Evolutionary conservation across 1,284 basidiomycete genomes (phyloP).

Genomic region (Thelephora terrestris): DNA sequence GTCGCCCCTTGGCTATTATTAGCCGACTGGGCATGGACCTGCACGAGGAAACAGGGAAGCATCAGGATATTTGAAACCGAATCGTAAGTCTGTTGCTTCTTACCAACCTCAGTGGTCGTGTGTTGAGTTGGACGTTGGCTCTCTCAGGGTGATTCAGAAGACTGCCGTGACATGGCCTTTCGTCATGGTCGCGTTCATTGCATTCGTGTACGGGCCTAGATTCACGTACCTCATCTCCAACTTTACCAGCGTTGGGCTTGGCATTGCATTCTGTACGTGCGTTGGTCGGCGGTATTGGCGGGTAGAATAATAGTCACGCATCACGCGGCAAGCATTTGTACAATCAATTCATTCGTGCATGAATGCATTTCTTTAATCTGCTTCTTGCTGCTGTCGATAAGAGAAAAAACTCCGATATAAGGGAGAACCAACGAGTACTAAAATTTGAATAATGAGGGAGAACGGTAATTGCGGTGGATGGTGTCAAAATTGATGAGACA

Average conservation of each 20-base stretch:
- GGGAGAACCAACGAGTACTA: too few species aligned
- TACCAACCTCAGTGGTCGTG: background rate
- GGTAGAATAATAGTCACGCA: background rate
- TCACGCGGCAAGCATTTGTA: background rate
- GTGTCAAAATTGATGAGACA: background rate
- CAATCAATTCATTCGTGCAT: too few species aligned
- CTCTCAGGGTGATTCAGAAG: background rate
- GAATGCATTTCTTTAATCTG: too few species aligned
- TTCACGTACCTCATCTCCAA: background rate
- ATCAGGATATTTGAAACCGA: background rate
- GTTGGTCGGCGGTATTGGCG: background rate
- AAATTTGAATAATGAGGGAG: background rate
- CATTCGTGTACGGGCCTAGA: background rate
- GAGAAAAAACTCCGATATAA: too few species aligned
- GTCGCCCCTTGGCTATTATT: slow-evolving; percentile 59
- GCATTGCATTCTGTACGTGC: background rate
- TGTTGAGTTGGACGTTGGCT: too few species aligned
- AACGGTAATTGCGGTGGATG: slow-evolving; percentile 1
- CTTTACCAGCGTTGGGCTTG: background rate
- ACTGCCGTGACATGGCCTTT: background rate
- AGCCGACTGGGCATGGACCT: slow-evolving; percentile 35
- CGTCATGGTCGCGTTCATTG: background rate
- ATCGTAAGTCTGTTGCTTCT: background rate
- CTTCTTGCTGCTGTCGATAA: too few species aligned
- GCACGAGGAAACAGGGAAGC: background rate